Conservation (phyloP, 176 grass and related monocot species). For the Carex scoparia region DNA sequence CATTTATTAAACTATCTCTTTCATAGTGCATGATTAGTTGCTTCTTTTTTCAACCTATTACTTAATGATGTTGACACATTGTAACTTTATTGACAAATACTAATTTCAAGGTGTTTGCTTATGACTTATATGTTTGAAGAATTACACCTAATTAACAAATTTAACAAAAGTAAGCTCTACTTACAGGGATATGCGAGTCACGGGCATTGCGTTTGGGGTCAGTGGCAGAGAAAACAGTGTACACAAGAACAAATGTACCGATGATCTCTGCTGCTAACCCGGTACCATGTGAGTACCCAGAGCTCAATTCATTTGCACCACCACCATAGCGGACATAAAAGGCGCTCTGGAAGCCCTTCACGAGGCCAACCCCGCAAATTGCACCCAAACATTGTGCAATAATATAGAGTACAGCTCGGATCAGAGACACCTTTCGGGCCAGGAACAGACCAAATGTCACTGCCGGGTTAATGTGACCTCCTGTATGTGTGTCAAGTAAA, state of each 20-base stretch:
- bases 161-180: not conserved
- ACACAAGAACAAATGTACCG: conserved; percentile 43
- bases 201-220: conserved; percentile 55
- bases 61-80: not conserved
- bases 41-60: not conserved
- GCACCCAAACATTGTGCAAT: conserved; percentile 82
- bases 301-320: conserved; percentile 71
- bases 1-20: not conserved
- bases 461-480: conserved; percentile 90
- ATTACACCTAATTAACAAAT: not conserved
- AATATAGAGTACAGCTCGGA: conserved; percentile 82
- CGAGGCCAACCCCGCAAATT: conserved; percentile 84
- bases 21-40: not conserved
- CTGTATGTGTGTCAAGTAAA: conserved; percentile 17
- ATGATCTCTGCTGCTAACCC: conserved; percentile 60
- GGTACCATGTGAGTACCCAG: conserved; percentile 62
- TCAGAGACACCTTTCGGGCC: conserved; percentile 79
- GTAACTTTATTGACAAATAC: too few relatives aligned
- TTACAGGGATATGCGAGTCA: conserved; percentile 49
- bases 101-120: not conserved
- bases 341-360: conserved; percentile 75
- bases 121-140: not conserved
- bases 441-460: conserved; percentile 91
- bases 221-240: conserved; percentile 48
- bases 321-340: conserved; percentile 69